Percentiles rank a stretch among this genome's conserved stretches.
Evolutionary conservation across 2,329 filamentous ascomycete genomes (phyloP).

Genomic region (Pseudopithomyces chartarum): DNA sequence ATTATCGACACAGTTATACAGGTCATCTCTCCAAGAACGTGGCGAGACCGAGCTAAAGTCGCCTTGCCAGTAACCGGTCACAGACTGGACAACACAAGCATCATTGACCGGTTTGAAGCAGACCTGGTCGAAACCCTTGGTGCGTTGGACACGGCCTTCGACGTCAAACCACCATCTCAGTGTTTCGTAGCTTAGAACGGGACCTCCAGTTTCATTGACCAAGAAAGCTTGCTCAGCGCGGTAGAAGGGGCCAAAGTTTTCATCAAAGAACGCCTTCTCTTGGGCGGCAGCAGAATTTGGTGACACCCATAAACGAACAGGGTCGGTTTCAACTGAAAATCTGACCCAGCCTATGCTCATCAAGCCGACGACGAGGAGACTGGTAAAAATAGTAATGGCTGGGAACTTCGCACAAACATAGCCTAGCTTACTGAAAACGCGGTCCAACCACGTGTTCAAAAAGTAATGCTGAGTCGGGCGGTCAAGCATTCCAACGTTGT

Average conservation of each 20-base stretch:
- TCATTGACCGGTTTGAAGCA: conserved; percentile 93
- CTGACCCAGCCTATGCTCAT: conserved; percentile 86
- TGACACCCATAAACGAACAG: conserved; percentile 94
- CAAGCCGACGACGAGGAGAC: conserved; percentile 74
- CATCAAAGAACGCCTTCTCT: conserved; percentile 93
- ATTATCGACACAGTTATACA: conserved; percentile 75
- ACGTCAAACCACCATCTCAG: conserved; percentile 93
- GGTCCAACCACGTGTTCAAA: conserved; percentile 82
- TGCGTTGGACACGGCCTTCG: conserved; percentile 73
- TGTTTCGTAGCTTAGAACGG: conserved; percentile 86
- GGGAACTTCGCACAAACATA: conserved; percentile 83
- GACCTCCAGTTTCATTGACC: conserved; percentile 83
- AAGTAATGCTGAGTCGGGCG: conserved; percentile 78
- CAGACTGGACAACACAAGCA: conserved; percentile 88
- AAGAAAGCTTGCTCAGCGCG: conserved; percentile 91
- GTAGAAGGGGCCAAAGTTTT: conserved; percentile 94
- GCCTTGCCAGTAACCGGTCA: conserved; percentile 86
- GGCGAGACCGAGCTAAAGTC: conserved; percentile 66
- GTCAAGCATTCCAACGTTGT: conserved; percentile 77
- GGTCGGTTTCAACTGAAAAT: conserved; percentile 89
- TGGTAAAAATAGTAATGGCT: conserved; percentile 76
- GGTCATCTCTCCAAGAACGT: conserved; percentile 71
- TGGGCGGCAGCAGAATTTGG: conserved; percentile 87
- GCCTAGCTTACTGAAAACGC: conserved; percentile 78
- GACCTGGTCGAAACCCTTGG: conserved; percentile 82